Percentiles rank a stretch among this genome's conserved stretches.
phyloP scores from a whole-genome alignment of 371 early-diverging fungal genomes.

The Mortierella sp. region DNA sequence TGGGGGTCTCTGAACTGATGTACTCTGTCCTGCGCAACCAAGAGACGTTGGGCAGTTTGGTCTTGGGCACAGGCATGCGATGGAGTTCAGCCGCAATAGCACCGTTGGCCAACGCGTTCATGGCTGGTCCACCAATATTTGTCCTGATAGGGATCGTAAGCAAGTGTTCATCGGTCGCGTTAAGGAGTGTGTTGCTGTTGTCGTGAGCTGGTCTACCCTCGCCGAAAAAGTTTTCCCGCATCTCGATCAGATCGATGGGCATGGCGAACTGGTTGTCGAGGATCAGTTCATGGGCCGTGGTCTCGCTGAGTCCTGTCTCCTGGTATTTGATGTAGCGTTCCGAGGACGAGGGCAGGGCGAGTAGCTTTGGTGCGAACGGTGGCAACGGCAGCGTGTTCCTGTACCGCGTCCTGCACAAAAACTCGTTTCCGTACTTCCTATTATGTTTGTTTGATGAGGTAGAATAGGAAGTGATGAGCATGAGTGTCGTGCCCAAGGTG shows the following conservation, averaged over 20 bases:
- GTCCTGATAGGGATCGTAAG: slow-evolving; percentile 30
- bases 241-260: slow-evolving; percentile 75
- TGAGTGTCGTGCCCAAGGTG: background rate
- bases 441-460: background rate
- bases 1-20: slow-evolving; percentile 63
- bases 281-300: slow-evolving; percentile 71
- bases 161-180: slow-evolving; percentile 44
- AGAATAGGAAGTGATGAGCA: background rate
- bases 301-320: slow-evolving; percentile 72
- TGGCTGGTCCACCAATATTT: background rate
- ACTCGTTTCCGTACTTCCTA: slow-evolving; percentile 81
- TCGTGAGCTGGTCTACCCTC: slow-evolving; percentile 30
- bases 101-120: slow-evolving; percentile 1
- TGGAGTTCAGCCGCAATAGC: slow-evolving; percentile 5
- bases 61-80: slow-evolving; percentile 26
- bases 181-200: slow-evolving; percentile 33
- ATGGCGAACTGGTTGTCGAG: slow-evolving; percentile 79
- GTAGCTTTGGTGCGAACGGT: slow-evolving; percentile 89
- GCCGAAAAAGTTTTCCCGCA: slow-evolving; percentile 68
- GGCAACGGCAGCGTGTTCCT: slow-evolving; percentile 83
- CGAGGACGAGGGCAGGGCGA: slow-evolving; percentile 69
- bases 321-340: slow-evolving; percentile 76
- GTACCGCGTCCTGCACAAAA: slow-evolving; percentile 82
- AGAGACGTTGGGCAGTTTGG: slow-evolving; percentile 62
- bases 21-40: slow-evolving; percentile 81